A percentile compares a stretch with the other conserved stretches of the same genome.
phyloP scores from a whole-genome alignment of 495 filamentous ascomycete species.

The Lophium mytilinum region DNA sequence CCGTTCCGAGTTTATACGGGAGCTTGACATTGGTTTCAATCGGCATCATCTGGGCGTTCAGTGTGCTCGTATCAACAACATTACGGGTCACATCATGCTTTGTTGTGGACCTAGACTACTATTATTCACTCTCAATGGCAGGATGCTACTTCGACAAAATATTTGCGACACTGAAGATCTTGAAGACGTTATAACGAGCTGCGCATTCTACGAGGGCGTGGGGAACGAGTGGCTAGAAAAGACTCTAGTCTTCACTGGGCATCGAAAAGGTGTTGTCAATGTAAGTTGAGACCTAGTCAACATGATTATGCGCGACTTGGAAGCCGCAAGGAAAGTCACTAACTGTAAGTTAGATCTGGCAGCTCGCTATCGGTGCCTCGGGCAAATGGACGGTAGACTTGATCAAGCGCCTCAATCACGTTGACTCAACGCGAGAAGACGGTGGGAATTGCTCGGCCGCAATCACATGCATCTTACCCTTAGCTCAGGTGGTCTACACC shows the following conservation, averaged over 20 bases:
- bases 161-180: conserved; percentile 54
- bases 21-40: conserved; percentile 47
- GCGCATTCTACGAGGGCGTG: conserved; percentile 87
- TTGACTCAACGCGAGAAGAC: conserved; percentile 61
- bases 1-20: conserved; percentile 72
- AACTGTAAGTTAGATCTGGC: conserved; percentile 41
- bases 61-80: conserved; percentile 81
- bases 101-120: conserved; percentile 64
- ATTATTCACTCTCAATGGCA: conserved; percentile 86
- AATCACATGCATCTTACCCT: conserved; percentile 80
- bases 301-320: too few relatives aligned
- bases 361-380: conserved; percentile 39
- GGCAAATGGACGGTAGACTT: conserved; percentile 53
- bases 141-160: conserved; percentile 68
- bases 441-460: conserved; percentile 71
- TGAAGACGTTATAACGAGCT: conserved; percentile 63
- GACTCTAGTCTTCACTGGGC: conserved; percentile 81
- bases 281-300: conserved; percentile 22
- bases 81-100: conserved; percentile 78
- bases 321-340: too few relatives aligned
- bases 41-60: conserved; percentile 36
- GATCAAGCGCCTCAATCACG: conserved; percentile 74
- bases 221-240: conserved; percentile 90
- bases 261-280: conserved; percentile 76
- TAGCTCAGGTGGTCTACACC: conserved; percentile 78